phyloP scores from a whole-genome alignment of 345 rosid genomes.

The Fremontodendron californicum region DNA sequence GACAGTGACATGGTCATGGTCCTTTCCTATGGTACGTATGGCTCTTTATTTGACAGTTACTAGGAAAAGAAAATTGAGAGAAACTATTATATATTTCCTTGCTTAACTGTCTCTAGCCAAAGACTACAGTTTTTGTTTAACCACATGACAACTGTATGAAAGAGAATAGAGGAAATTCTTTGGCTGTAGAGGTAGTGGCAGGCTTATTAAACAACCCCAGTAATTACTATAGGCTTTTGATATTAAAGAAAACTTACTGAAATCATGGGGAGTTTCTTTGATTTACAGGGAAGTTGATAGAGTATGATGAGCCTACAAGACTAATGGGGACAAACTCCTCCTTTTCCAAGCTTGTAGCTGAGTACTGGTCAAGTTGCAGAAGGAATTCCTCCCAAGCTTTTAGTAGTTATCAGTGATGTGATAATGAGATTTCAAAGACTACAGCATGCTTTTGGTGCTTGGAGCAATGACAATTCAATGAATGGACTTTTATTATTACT shows the following conservation, averaged over 20 bases:
- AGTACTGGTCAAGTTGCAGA: conserved; percentile 64
- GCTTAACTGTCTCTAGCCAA: not conserved
- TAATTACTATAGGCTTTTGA: not conserved
- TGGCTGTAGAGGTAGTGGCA: too few species aligned
- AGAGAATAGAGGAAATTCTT: too few species aligned
- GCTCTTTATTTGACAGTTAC: too few species aligned
- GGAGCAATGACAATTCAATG: too few species aligned
- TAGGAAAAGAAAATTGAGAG: too few species aligned
- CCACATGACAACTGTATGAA: too few species aligned
- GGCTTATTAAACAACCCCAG: not conserved
- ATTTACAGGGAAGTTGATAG: conserved; percentile 51
- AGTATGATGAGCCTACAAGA: conserved; percentile 59
- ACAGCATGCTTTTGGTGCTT: too few species aligned
- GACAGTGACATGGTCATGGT: conserved; percentile 82
- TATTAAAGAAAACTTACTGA: not conserved
- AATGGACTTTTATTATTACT: too few species aligned
- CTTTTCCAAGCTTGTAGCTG: conserved; percentile 67
- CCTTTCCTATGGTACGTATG: conserved; percentile 57
- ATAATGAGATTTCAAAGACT: too few species aligned
- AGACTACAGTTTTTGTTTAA: too few species aligned
- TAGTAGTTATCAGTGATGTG: too few species aligned
- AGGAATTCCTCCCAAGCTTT: conserved; percentile 25
- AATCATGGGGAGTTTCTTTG: too few species aligned
- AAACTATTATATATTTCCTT: not conserved
- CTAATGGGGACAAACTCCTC: conserved; percentile 59